Base-by-base conservation (phyloP, 2,329 filamentous ascomycete genomes). In the Trichoderma afroharzianum region DNA sequence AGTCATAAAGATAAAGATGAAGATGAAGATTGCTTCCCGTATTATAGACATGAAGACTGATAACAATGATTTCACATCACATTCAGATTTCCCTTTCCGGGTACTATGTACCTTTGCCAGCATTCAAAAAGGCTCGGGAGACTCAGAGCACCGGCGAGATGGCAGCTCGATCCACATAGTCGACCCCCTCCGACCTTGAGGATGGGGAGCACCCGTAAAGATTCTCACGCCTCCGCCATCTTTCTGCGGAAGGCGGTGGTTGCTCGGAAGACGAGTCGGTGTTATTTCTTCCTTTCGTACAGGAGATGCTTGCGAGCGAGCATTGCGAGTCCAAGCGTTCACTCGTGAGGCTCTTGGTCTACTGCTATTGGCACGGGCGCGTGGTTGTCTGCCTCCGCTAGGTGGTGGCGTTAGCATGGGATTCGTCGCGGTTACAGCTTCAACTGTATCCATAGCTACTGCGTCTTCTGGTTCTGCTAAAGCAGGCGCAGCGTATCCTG, bases 401-500 rank as follows among this genome's bases (percentile, higher is more conserved):
- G 67, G 26, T 26, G 67, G 67, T 14, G 67, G 67, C 15, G 67
- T 69, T 11, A 33, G 57, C 67, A 69, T 12, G 14, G 67, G 14
- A 57, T 67, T 39, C 39, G 21, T 30, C 26, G 7, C 14, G 32
- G 12, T 3, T 1, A 12, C 57, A 24, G 36, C 4, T 47, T 62
- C 55, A 1, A n/a, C 4, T 1, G 18, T 6, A 1, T 24, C 57
- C 21, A 5, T 11, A n/a, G 50, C 3, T 18, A 50, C n/a, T 6
- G 24, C 32, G 6, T 21, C 47, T 1, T 21, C 55, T 8, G 47
- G n/a, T 2, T n/a, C 47, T 12, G 63, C 21, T n/a, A 21, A 26
- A 21, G n/a, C 30, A 5, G 30, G 28, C 72, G 76, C 73, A 33
- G 26, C 7, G 7, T 72, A 74, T 18, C 71, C 70, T 3, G 77